A percentile compares a stretch with the other conserved stretches of the same genome.
Conservation (phyloP, 2,329 filamentous ascomycete genomes). For the Endothia cerciana region DNA sequence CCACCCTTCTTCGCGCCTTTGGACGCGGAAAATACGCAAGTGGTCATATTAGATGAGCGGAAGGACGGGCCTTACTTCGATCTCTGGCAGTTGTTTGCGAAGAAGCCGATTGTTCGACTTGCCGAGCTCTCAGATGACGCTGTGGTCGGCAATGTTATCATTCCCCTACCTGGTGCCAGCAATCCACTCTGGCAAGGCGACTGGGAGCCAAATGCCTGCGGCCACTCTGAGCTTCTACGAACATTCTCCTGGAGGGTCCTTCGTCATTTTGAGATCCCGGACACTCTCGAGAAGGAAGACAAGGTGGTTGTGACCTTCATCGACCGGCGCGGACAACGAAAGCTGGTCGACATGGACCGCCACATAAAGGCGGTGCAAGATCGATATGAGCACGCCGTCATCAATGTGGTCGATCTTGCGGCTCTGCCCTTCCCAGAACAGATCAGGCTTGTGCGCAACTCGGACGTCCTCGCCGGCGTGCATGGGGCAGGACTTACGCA, state of each 20-base stretch:
- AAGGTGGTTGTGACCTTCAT: constrained; percentile 28
- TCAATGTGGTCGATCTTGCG: constrained; percentile 41
- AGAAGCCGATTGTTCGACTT: constrained; percentile 36
- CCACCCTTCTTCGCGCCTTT: constrained; percentile 22
- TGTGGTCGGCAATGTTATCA: constrained; percentile 40
- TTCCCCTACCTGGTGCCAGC: constrained; percentile 45
- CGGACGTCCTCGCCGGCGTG: constrained; percentile 48
- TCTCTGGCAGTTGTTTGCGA: constrained; percentile 39
- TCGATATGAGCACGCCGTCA: constrained; percentile 4
- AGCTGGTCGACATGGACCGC: constrained; percentile 40
- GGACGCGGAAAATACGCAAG: constrained; percentile 32
- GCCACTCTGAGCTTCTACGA: constrained; percentile 36
- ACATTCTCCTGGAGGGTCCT: constrained; percentile 41
- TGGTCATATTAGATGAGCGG: constrained; percentile 35
- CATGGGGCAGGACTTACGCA: constrained; percentile 50
- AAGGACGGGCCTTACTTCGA: constrained; percentile 36
- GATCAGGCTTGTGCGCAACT: constrained; percentile 39
- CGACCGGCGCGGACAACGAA: constrained; percentile 3
- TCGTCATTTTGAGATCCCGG: constrained; percentile 32
- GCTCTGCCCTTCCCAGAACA: constrained; percentile 43
- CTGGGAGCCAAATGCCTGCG: constrained; percentile 40
- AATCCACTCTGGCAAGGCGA: constrained; percentile 48
- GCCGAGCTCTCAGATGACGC: constrained; percentile 23
- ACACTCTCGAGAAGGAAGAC: constrained; percentile 4
- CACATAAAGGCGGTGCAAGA: constrained; percentile 32